Percentiles rank a stretch among this genome's conserved stretches.
phyloP scores from a whole-genome alignment of 169 alveolate species.

The Cryptosporidium bovis region DNA sequence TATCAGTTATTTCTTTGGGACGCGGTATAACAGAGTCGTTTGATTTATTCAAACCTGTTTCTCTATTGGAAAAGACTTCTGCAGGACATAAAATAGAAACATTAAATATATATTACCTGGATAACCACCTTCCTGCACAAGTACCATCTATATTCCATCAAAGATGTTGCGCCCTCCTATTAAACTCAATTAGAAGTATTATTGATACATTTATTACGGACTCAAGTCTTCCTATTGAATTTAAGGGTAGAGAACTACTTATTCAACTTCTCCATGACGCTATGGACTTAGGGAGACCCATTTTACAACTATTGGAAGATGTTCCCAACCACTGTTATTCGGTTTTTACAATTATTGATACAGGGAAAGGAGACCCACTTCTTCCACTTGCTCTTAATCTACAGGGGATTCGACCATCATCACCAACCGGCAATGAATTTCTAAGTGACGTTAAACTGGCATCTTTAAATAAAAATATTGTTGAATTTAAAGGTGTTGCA shows the following conservation, averaged over 20 bases:
- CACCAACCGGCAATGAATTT: constrained; percentile 15
- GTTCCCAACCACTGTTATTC: constrained; percentile 63
- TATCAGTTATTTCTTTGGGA: constrained; percentile 68
- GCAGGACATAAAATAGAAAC: constrained; percentile 45
- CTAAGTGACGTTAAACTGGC: constrained; percentile 13
- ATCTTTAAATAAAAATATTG: constrained; percentile 18
- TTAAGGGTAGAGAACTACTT: constrained; percentile 55
- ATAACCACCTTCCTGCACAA: constrained; percentile 56
- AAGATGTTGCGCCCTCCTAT: constrained; percentile 29
- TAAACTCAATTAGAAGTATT: constrained; percentile 53
- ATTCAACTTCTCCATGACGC: constrained; percentile 61
- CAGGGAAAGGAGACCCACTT: constrained; percentile 26
- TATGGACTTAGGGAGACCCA: constrained; percentile 71
- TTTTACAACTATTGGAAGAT: constrained; percentile 70
- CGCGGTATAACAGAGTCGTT: constrained; percentile 68
- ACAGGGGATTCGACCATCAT: constrained; percentile 36
- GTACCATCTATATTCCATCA: constrained; percentile 68
- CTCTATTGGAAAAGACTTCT: constrained; percentile 45
- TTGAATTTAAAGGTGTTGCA: constrained; percentile 43
- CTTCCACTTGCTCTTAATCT: constrained; percentile 43
- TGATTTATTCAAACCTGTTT: constrained; percentile 56
- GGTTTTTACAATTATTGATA: constrained; percentile 19
- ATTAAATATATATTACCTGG: constrained; percentile 20
- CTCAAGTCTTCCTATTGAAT: constrained; percentile 26
- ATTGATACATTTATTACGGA: constrained; percentile 45